Base-by-base conservation (phyloP, 306 rosid species). In the Erythrophleum fordii region DNA sequence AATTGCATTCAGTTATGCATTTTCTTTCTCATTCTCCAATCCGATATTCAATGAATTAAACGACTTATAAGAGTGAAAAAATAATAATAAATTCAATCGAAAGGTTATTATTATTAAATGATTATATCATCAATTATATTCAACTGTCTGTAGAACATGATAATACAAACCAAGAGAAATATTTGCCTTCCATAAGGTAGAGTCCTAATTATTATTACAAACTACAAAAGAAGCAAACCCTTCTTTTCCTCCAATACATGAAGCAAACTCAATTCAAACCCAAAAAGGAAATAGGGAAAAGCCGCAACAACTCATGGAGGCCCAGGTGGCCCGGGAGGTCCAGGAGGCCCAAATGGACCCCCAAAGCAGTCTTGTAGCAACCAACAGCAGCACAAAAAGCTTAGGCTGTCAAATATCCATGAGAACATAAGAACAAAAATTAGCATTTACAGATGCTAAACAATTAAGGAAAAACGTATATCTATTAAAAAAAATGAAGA, bases 321-420 rank as follows among this genome's bases (percentile, higher is more conserved):
- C 23, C 77, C 85, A 0, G 78, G 85, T 5, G 85, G 88, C 0
- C 77, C 85, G 0, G 73, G 83, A 0, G 83, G 42, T 6, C 42
- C 31, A 2, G 80, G 84, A 20, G 86, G 90, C 3, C 88, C 86
- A 2, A 68, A 75, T 11, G 86, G 89, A 17, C 88, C 86, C 8
- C 93, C 93, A 49, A 84, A 90, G 83, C 91, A 90, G 42, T 88
- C 90, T 76, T 17, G 85, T 2, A 90, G 39, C 52, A 90, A 22
- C 93, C 90, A 86, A 85, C 91, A 88, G 77, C 93, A 90, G 82
- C 93, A 90, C 72, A 90, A 9, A 60, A 80, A 71, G 79, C 22
- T 80, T 62, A 88, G 5, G 77, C 93, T 90, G 86, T 65, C 73
- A 75, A 69, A 25, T 29, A 25, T 49, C 77, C 58, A 23, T 37